A percentile compares a stretch with the other conserved stretches of the same genome.
These are phyloP conservation scores for Paramyrothecium sp. DNA, from an alignment of 2,329 filamentous ascomycete genomes.

Conservation along the genomic window DNA sequence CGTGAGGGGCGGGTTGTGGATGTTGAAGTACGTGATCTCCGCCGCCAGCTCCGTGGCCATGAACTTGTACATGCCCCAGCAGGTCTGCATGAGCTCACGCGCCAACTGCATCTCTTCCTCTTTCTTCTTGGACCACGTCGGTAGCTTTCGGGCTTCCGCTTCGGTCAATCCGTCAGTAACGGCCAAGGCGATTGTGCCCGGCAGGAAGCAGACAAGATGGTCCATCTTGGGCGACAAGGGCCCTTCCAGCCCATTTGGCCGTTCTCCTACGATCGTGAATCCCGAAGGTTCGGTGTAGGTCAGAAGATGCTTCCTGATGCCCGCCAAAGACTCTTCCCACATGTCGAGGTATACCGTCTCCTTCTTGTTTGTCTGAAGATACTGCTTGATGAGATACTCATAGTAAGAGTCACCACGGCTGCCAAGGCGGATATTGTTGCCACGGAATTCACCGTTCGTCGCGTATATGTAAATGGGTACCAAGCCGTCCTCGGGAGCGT, in stretches of 20 bases:
- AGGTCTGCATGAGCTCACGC: slow-evolving; percentile 90
- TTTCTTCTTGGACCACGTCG: slow-evolving; percentile 73
- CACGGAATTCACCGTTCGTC: slow-evolving; percentile 73
- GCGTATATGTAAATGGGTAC: slow-evolving; percentile 90
- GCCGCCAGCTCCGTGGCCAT: slow-evolving; percentile 89
- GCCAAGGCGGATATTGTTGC: slow-evolving; percentile 84
- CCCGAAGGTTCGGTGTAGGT: slow-evolving; percentile 80
- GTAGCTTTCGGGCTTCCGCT: slow-evolving; percentile 68
- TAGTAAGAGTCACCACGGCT: slow-evolving; percentile 98
- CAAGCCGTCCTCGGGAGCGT: slow-evolving; percentile 75
- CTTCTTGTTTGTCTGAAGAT: slow-evolving; percentile 84
- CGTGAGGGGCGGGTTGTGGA: slow-evolving; percentile 63
- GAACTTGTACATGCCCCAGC: slow-evolving; percentile 94
- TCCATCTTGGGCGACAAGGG: slow-evolving; percentile 89
- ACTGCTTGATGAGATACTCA: slow-evolving; percentile 98
- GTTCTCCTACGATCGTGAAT: slow-evolving; percentile 88
- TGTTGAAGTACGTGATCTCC: slow-evolving; percentile 90
- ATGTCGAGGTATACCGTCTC: slow-evolving; percentile 86
- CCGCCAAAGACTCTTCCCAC: slow-evolving; percentile 84
- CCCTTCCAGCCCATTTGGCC: slow-evolving; percentile 68
- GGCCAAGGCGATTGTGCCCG: slow-evolving; percentile 88
- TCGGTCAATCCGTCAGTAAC: slow-evolving; percentile 78
- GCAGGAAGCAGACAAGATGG: slow-evolving; percentile 96
- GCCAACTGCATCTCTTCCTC: slow-evolving; percentile 87
- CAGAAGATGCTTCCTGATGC: slow-evolving; percentile 87